Evolutionary conservation across 768 basidiomycete genomes (phyloP), one percentile per base, ranked within the genome.

Genomic region (Amanita brunnescens): DNA sequence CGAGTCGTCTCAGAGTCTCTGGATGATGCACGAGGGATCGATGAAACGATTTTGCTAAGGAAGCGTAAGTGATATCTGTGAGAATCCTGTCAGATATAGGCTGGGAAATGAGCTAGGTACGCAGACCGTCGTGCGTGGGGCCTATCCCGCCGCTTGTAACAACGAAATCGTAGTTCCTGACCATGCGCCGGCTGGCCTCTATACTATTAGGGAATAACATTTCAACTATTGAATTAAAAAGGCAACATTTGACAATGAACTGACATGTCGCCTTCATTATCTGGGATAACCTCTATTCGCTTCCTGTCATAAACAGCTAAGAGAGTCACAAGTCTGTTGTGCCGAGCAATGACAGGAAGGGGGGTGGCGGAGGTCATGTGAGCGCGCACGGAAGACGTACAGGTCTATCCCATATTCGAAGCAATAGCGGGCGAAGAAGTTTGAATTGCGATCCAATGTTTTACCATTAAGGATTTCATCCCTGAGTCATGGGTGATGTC

Each of bases 401-500:
- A 93, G 64, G 53, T 90, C 79, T 29, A 91, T 76, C 2, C 87
- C 94, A 47, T 90, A 78, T 61, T 93, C 86, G 62, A 96, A 97
- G 61, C 88, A 88, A 62, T 82, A 91, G 59, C 82, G 82, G 2
- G 91, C 90, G 61, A 95, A 89, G 67, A 81, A 87, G 64, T 92
- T 80, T 1, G 87, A 87, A 68, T 92, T 91, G 12, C 78, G 71
- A 64, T 91, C 90, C 43, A 80, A 77, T 0, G 89, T 91, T 75
- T 92, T 91, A 39, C 92, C 93, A 56, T 95, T 95, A 47, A 97
- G 68, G 32, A 95, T 91, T 61, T 95, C 91, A 65, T 94, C 91
- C 7, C 91, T 91, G 14, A 24, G 52, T 55, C 23, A 49, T 10
- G 23, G 8, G 52, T 55, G 26, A 49, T 10, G 23, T 6, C 14